Evolutionary conservation across 2,329 filamentous ascomycete genomes (phyloP).

Genomic region (Corinectria fuckeliana): DNA sequence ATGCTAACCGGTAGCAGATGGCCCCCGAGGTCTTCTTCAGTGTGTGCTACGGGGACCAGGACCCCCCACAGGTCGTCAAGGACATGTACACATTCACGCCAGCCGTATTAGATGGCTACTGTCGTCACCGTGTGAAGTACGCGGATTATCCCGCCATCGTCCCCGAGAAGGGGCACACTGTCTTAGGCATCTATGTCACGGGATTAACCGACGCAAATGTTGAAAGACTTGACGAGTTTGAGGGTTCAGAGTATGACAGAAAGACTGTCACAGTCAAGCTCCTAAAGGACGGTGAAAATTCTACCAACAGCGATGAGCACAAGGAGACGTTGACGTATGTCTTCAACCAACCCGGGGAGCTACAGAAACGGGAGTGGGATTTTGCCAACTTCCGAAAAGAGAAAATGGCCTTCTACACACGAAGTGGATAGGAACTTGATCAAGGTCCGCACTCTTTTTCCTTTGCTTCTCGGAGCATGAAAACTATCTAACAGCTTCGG

Average conservation of each 20-base stretch:
- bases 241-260: conserved; percentile 76
- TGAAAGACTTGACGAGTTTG: conserved; percentile 78
- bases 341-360: conserved; percentile 54
- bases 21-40: conserved; percentile 85
- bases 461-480: not conserved
- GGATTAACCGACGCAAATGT: conserved; percentile 82
- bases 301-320: conserved; percentile 51
- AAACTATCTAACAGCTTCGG: conserved; percentile 23
- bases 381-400: conserved; percentile 82
- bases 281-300: conserved; percentile 48
- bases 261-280: conserved; percentile 61
- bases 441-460: conserved; percentile 41
- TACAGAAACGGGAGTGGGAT: conserved; percentile 86
- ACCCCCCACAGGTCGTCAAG: conserved; percentile 55
- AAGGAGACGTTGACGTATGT: conserved; percentile 70
- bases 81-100: conserved; percentile 70
- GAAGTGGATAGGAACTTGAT: conserved; percentile 55
- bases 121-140: conserved; percentile 69
- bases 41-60: conserved; percentile 72
- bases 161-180: conserved; percentile 59
- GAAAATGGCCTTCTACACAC: conserved; percentile 66
- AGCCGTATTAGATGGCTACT: conserved; percentile 76
- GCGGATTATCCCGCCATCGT: conserved; percentile 86
- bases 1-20: conserved; percentile 61
- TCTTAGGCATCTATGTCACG: conserved; percentile 77